Conservation (phyloP, 148 eudicot species). For the Cornus controversa region DNA sequence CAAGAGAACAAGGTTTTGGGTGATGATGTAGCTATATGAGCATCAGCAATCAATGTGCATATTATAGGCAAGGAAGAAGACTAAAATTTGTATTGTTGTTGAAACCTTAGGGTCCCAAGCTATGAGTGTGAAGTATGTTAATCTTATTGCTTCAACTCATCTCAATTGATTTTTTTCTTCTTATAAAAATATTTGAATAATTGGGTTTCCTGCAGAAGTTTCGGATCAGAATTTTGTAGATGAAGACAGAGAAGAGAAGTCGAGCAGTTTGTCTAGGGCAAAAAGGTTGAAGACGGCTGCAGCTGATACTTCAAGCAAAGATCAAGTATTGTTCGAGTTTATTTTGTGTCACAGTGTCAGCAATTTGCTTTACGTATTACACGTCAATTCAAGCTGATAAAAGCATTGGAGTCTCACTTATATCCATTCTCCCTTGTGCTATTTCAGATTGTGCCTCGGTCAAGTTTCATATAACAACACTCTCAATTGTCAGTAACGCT, state of each 20-base stretch:
- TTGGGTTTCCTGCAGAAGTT: constrained; percentile 25
- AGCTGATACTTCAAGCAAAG: constrained; percentile 7
- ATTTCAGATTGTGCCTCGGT: neutral
- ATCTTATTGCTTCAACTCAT: neutral
- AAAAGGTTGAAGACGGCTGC: constrained; percentile 21
- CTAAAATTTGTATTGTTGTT: neutral
- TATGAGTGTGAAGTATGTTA: neutral
- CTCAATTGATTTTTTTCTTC: neutral
- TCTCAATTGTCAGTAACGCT: neutral
- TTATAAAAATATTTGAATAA: neutral
- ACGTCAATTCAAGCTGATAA: neutral
- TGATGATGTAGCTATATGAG: no score
- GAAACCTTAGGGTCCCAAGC: neutral
- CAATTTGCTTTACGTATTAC: neutral
- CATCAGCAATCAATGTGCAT: no score
- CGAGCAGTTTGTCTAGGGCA: neutral
- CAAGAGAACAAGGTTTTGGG: no score
- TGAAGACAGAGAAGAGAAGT: constrained; percentile 3
- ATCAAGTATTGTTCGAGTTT: constrained; percentile 15
- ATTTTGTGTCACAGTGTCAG: neutral
- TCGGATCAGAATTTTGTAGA: constrained; percentile 29
- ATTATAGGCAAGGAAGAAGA: neutral
- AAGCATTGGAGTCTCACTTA: neutral
- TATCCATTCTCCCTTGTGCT: neutral
- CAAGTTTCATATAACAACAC: neutral